A percentile compares a stretch with the other conserved stretches of the same genome.
These are phyloP conservation scores for Diophrys appendiculata DNA, from an alignment of 73 alveolate species.

Conservation along the genomic window DNA sequence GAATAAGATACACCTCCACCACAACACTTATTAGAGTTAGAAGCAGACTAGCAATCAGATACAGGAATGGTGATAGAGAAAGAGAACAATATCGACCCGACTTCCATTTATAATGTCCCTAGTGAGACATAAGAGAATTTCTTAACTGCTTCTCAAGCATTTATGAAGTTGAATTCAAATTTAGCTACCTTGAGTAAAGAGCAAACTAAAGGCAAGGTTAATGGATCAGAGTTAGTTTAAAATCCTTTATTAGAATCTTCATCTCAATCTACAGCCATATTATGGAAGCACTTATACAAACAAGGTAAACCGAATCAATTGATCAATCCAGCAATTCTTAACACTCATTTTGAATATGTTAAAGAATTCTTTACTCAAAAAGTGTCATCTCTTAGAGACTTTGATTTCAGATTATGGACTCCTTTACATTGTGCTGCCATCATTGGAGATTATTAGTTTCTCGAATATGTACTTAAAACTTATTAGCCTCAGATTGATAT, in stretches of 20 bases:
- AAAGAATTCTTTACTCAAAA: slow-evolving; percentile 22
- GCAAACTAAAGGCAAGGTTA: too few relatives aligned
- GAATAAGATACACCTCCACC: not conserved
- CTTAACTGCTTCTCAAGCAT: not conserved
- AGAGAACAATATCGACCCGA: not conserved
- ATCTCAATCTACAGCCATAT: too few relatives aligned
- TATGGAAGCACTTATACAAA: slow-evolving; percentile 55
- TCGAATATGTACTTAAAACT: slow-evolving; percentile 7
- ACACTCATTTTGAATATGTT: slow-evolving; percentile 39
- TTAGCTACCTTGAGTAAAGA: too few relatives aligned
- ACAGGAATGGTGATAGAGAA: not conserved
- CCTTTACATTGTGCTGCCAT: slow-evolving; percentile 62
- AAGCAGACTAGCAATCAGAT: not conserved
- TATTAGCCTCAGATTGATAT: slow-evolving; percentile 26
- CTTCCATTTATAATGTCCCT: not conserved
- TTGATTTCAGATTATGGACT: slow-evolving; percentile 54
- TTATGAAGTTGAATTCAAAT: not conserved
- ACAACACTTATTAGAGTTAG: not conserved
- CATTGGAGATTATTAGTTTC: slow-evolving; percentile 27
- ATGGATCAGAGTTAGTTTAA: too few relatives aligned
- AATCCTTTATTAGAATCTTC: too few relatives aligned
- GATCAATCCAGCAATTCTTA: slow-evolving; percentile 41
- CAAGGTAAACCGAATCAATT: slow-evolving; percentile 11
- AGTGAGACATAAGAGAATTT: not conserved
- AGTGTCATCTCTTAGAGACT: slow-evolving; percentile 31